Evolutionary conservation across 257 asterid genomes (phyloP).

Genomic region (Solanum neorickii): DNA sequence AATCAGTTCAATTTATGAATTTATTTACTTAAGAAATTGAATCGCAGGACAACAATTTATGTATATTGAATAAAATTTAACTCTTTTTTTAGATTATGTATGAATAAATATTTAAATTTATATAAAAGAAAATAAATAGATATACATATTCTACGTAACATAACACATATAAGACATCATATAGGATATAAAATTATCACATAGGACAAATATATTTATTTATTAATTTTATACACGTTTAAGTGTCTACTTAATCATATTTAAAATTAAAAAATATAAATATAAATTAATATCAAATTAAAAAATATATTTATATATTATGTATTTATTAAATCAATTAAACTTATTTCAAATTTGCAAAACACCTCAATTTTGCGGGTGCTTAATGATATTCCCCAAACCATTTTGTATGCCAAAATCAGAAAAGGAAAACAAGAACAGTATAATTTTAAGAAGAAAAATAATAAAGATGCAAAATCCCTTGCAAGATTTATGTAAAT

Average conservation of each 20-base stretch:
- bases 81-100: not conserved
- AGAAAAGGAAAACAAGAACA: not conserved
- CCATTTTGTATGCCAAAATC: not conserved
- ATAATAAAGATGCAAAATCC: not conserved
- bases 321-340: too few species aligned
- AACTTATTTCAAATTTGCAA: not conserved
- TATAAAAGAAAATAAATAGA: not conserved
- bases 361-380: not conserved
- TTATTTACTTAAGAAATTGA: not conserved
- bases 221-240: too few species aligned
- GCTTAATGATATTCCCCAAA: not conserved
- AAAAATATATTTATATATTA: too few species aligned
- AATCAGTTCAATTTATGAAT: not conserved
- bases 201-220: not conserved
- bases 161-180: not conserved
- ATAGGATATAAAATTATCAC: not conserved
- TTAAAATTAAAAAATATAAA: too few species aligned
- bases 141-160: not conserved
- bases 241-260: not conserved
- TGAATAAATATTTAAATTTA: not conserved
- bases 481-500: not conserved
- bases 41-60: not conserved
- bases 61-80: not conserved
- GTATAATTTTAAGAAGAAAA: not conserved
- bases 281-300: too few species aligned